Percentiles rank a stretch among this genome's conserved stretches.
These are phyloP conservation scores for Salix suchowensis DNA, from an alignment of 345 rosid genomes.

Conservation along the genomic window DNA sequence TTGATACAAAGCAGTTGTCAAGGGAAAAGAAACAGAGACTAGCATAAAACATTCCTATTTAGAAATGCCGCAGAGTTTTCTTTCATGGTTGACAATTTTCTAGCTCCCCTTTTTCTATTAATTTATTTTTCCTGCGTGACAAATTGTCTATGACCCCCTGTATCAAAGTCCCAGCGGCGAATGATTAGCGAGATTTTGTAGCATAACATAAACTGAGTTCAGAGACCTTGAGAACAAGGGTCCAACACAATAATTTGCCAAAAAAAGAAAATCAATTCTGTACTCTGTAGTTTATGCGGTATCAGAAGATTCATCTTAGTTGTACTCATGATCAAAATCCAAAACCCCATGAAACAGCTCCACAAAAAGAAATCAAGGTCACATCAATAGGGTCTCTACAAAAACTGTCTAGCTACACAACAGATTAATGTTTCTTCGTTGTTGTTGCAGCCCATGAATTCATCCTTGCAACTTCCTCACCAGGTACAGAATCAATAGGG, in stretches of 20 bases:
- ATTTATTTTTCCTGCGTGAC: background rate
- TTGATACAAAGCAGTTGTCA: background rate
- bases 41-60: background rate
- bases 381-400: background rate
- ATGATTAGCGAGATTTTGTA: background rate
- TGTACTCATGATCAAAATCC: background rate
- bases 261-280: background rate
- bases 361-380: background rate
- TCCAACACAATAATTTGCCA: background rate
- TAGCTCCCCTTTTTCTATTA: background rate
- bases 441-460: background rate
- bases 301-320: background rate
- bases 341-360: background rate
- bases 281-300: too few relatives aligned
- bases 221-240: background rate
- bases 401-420: background rate
- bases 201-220: background rate
- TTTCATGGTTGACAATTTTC: background rate
- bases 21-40: background rate
- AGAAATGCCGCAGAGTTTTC: background rate
- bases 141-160: too few relatives aligned
- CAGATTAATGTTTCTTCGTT: background rate
- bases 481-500: background rate
- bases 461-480: background rate
- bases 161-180: background rate